phyloP scores from a whole-genome alignment of 257 asterid species.

The Verbascum thapsus region DNA sequence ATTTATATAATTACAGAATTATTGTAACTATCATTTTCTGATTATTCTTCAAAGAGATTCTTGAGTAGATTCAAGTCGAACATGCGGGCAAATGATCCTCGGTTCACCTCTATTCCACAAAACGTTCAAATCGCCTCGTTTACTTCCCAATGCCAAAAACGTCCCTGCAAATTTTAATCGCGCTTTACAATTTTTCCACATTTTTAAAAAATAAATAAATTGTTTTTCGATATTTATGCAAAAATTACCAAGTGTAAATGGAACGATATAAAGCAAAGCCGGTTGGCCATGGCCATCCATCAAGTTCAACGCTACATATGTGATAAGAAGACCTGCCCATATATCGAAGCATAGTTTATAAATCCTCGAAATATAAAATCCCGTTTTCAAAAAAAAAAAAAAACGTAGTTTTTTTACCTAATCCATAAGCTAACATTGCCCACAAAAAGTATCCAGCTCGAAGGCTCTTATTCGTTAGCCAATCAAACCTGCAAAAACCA shows the following conservation, averaged over 20 bases:
- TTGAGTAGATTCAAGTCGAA: slow-evolving; percentile 56
- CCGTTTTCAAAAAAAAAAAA: neutral
- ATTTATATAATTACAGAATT: slow-evolving; percentile 28
- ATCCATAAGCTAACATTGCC: slow-evolving; percentile 95
- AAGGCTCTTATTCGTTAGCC: slow-evolving; percentile 77
- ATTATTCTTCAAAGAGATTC: slow-evolving; percentile 39
- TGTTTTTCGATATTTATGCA: neutral
- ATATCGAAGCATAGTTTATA: neutral
- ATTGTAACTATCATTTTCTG: neutral
- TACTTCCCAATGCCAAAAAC: slow-evolving; percentile 58
- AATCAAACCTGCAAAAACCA: slow-evolving; percentile 69
- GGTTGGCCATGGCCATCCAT: slow-evolving; percentile 99
- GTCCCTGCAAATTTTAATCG: slow-evolving; percentile 53
- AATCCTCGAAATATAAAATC: neutral
- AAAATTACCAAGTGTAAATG: slow-evolving; percentile 72
- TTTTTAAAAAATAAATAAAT: neutral
- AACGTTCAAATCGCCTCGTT: slow-evolving; percentile 67
- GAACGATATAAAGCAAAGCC: slow-evolving; percentile 88
- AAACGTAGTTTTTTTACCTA: slow-evolving; percentile 44
- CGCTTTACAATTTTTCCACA: neutral
- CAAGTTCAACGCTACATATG: slow-evolving; percentile 76
- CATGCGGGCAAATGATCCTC: slow-evolving; percentile 70
- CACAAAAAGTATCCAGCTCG: slow-evolving; percentile 85
- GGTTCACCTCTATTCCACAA: slow-evolving; percentile 85
- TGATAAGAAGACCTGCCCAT: slow-evolving; percentile 72